Percentiles rank a stretch among this genome's conserved stretches.
Evolutionary conservation across 1,139 yeast genomes (phyloP).

Genomic region (Entelexis paramagnoliae): DNA sequence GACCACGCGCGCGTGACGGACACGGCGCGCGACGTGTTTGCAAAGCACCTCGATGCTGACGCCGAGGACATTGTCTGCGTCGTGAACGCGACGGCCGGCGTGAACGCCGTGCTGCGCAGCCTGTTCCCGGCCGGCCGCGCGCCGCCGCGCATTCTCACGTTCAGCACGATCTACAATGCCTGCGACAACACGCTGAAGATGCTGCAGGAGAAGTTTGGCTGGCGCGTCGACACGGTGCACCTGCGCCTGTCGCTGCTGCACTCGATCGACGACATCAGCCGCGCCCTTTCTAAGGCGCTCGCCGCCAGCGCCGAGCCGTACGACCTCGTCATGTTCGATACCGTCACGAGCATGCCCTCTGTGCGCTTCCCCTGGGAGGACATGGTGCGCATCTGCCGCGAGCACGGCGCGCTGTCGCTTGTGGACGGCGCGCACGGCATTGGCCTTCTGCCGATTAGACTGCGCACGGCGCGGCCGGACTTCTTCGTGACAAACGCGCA

Average conservation of each 20-base stretch:
- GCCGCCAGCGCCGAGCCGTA: constrained; percentile 24
- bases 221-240: background rate
- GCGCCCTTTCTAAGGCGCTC: background rate
- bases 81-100: constrained; percentile 52
- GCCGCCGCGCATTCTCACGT: constrained; percentile 17
- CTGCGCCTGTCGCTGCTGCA: background rate
- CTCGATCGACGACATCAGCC: background rate
- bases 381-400: constrained; percentile 40
- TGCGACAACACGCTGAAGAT: constrained; percentile 47
- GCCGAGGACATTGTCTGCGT: constrained; percentile 41
- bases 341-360: constrained; percentile 57
- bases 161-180: constrained; percentile 49
- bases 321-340: constrained; percentile 44
- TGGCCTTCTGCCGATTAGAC: constrained; percentile 45
- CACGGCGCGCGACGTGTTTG: constrained; percentile 30
- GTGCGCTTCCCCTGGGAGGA: constrained; percentile 47
- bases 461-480: constrained; percentile 45
- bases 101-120: constrained; percentile 50
- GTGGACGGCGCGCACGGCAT: constrained; percentile 68
- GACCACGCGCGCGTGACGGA: constrained; percentile 20
- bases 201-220: constrained; percentile 34
- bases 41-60: constrained; percentile 39
- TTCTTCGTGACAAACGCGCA: constrained; percentile 55
- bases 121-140: constrained; percentile 32
- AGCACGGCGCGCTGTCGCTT: constrained; percentile 43